phyloP scores from a whole-genome alignment of 331 rosid genomes.

The Malus hybrid region DNA sequence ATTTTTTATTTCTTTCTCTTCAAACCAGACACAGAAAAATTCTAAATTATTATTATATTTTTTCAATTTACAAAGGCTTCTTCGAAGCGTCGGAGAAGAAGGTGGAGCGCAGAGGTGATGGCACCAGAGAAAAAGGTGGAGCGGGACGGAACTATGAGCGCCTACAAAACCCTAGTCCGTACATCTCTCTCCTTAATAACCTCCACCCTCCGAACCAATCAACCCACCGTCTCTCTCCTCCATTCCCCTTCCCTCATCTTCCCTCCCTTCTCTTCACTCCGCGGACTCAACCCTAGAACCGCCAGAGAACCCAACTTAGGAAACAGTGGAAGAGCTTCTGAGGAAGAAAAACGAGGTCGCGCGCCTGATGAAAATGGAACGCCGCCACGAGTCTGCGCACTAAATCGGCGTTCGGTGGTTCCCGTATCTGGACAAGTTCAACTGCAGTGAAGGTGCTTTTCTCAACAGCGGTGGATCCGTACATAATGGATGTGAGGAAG shows the following conservation, averaged over 20 bases:
- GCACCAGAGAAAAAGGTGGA: no score
- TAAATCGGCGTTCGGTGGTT: conserved; percentile 39
- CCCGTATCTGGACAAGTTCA: conserved; percentile 60
- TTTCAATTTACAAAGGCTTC: no score
- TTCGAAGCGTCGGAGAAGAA: no score
- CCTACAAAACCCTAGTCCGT: conserved; percentile 26
- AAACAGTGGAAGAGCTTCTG: conserved; percentile 53
- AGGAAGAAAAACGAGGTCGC: conserved; percentile 38
- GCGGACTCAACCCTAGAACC: conserved; percentile 13
- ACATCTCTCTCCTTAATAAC: conserved; percentile 5
- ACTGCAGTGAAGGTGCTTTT: conserved; percentile 32
- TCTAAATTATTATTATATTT: no score
- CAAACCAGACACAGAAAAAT: no score
- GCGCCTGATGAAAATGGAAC: conserved; percentile 75
- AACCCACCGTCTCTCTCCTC: neutral
- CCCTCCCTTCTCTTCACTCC: neutral
- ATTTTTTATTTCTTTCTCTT: no score
- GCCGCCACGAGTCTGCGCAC: conserved; percentile 9
- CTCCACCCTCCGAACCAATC: conserved; percentile 1
- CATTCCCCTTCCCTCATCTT: neutral
- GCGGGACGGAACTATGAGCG: neutral
- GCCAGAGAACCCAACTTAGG: conserved; percentile 22
- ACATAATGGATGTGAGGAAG: conserved; percentile 57
- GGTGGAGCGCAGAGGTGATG: no score
- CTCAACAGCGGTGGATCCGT: conserved; percentile 38